Base-by-base conservation (phyloP, 768 basidiomycete genomes). In the Lactarius pseudohatsudake region DNA sequence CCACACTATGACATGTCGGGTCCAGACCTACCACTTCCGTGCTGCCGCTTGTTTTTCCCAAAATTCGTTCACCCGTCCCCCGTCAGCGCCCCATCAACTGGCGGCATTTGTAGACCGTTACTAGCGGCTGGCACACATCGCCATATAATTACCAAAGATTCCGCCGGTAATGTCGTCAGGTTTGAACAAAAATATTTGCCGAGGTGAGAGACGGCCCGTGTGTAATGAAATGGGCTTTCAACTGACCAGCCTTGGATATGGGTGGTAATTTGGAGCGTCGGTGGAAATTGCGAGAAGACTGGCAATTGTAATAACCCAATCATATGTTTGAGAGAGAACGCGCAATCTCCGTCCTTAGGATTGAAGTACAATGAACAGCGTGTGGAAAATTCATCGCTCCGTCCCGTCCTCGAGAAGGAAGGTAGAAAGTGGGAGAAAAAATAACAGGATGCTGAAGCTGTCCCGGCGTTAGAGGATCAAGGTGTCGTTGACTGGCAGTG, bases 341-440 rank as follows among this genome's bases (percentile, higher is more conserved):
- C 59, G 65, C 65, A 62, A 66, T 66, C 57, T 66, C 65, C 65
- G 65, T 57, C 50, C 47, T 50, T 28, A 20, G 28, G 50, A 41
- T 41, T 62, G 45, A 66, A 59, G 53, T 41, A 47, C 30, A 62
- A 61, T 61, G 53, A 66, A 62, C 56, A 57, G 60, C 65, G 65
- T 61, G 65, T 47, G 65, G 59, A 57, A 65, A 61, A 47, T 40
- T 61, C 47, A 10, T 59, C 36, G 30, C 56, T 61, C 47, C 57
- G 38, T 30, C 22, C 20, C 40, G 47, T 62, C 61, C 59, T 57
- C 22, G 36, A n/a, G 56, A 58, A 54, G 50, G 47, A 50, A 26
- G 41, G 56, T 54, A 38, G 47, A 43, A 34, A 22, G 60, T n/a
- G 34, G 41, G 34, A 34, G 20, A 16, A 16, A 40, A 28, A 55